A percentile compares a stretch with the other conserved stretches of the same genome.
Conservation (phyloP, 2,329 filamentous ascomycete genomes). For the Dactylellina haptotyla region DNA sequence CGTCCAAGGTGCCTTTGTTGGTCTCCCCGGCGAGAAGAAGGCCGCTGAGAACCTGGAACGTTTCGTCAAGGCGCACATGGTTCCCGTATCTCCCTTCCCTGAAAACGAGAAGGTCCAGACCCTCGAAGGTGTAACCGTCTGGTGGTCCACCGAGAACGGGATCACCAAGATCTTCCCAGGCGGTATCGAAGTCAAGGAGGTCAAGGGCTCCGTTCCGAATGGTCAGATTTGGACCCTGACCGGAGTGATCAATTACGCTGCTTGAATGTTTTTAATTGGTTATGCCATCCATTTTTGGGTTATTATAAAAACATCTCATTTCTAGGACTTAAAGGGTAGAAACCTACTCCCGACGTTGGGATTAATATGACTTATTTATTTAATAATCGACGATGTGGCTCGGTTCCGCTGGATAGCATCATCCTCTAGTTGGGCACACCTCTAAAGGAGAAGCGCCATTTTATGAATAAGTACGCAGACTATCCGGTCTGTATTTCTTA, state of each 20-base stretch:
- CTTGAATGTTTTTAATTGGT: neutral
- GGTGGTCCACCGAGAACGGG: constrained; percentile 78
- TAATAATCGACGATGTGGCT: too few relatives aligned
- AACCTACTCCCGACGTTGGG: too few relatives aligned
- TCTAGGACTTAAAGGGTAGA: too few relatives aligned
- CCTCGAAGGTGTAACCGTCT: constrained; percentile 75
- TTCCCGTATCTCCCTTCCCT: constrained; percentile 79
- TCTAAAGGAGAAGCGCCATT: too few relatives aligned
- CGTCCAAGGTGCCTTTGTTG: constrained; percentile 74
- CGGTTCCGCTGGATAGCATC: too few relatives aligned
- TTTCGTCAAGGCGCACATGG: constrained; percentile 88
- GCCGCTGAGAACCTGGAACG: constrained; percentile 78
- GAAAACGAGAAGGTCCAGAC: constrained; percentile 73
- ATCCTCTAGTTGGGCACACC: too few relatives aligned
- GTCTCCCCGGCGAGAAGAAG: constrained; percentile 76
- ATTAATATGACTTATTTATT: too few relatives aligned
- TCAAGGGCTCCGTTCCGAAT: constrained; percentile 81
- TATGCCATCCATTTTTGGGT: neutral
- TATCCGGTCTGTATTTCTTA: too few relatives aligned
- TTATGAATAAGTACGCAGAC: too few relatives aligned
- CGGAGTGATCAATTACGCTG: constrained; percentile 68
- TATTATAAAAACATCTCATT: neutral
- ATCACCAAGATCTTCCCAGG: constrained; percentile 79
- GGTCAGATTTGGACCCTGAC: constrained; percentile 77
- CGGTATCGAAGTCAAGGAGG: constrained; percentile 77